Evolutionary conservation across 169 alveolate genomes (phyloP), one percentile per base, ranked within the genome.

Genomic region (Eimeria falciformis): DNA sequence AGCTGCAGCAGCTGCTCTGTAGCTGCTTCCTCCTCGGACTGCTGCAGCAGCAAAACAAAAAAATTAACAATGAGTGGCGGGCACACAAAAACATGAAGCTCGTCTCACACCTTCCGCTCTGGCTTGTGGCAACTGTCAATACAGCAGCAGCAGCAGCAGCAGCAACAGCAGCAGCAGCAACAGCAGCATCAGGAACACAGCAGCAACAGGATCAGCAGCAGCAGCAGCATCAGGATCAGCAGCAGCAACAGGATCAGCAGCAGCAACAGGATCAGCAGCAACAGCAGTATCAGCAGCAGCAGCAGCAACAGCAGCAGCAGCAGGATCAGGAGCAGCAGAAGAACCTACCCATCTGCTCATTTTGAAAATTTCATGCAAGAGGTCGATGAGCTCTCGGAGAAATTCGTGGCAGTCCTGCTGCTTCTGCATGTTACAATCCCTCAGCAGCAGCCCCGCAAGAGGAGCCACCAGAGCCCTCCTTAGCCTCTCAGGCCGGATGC

Each of bases 351-450:
- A 81, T 81, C 89, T 81, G 75, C 62, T 29, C 29, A 37, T 55
- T 81, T 50, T 81, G 45, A 81, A 37, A 17, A 81, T 81, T 55
- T 81, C 89, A 55, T 81, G 89, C 27, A 81, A 33, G 6, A 81
- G 27, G 37, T 81, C 89, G 56, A 81, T 81, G 58, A 81, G 89
- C 55, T 75, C 77, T 45, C 89, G 50, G 6, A 81, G 45, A 23
- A 81, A 81, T 65, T 81, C 89, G 53, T 81, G 89, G 45, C 89
- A 81, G 58, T 81, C 89, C 77, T 81, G 89, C 17, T 81, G 89
- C 75, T 81, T 71, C 77, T 81, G 89, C 89, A 81, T 53, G 56
- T 37, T 81, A 21, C 89, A 81, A 55, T 81, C 89, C n/a, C 55
- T 81, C 18, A 81, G 25, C 43, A 81, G 89, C 21, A 81, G 89